Evolutionary conservation across 805 yeast species (phyloP), one percentile per base, ranked within the genome.

Genomic region (Candida berthetii): DNA sequence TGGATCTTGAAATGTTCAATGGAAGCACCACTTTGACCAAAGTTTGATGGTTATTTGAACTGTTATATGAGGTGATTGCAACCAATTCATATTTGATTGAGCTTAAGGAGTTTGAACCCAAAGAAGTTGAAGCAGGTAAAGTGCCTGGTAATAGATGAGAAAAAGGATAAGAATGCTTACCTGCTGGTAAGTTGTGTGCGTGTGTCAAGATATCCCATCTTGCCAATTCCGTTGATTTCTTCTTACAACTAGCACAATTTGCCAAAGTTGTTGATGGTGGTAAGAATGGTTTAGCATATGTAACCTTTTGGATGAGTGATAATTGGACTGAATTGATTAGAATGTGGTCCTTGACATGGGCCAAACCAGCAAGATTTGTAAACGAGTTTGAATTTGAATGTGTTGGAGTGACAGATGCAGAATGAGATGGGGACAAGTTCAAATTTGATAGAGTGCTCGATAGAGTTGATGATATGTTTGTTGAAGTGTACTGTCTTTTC

Each of bases 91-190:
- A 93, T 50, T 74, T 74, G 38, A 93, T 76, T 14, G 72, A 65
- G 0, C 82, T 67, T 17, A 64, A 55, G 2, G 73, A 61, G 39
- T 65, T 66, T 0, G 76, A 55, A 4, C 95, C 89, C 15, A 85
- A 58, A 8, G 64, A 53, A 28, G 80, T 61, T 1, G 95, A 76
- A 1, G 96, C 87, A 1, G 98, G 96, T 25, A 89, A 61, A 19
- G 84, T 70, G 0, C 99, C 99, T 0, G 96, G 95, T 8, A 93
- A 58, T 33, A 93, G 65, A 58, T 88, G 89, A 17, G 95, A 83
- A 57, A 93, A 91, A 2, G 99, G 99, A 59, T 86, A 93, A 1
- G 85, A 88, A 54, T 93, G 96, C 15, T 72, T 68, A 1, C 91
- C 93, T 5, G 67, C 61, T 7, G 80, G 68, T 47, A 88, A 76